phyloP scores from a whole-genome alignment of 176 grass and related monocot genomes.

The Triticum dicoccoides region DNA sequence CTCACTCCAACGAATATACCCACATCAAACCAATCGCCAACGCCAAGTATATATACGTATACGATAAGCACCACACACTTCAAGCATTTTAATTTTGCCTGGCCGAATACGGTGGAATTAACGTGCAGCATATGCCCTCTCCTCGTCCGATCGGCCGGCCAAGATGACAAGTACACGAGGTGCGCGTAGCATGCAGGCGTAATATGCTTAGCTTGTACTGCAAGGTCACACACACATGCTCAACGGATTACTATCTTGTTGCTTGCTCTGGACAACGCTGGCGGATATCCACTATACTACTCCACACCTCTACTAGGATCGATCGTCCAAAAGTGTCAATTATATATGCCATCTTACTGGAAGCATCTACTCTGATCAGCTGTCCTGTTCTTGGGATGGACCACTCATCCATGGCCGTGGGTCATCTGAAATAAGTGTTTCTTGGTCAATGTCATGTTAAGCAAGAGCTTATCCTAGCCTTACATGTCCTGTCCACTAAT shows the following conservation, averaged over 20 bases:
- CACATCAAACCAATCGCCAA: neutral
- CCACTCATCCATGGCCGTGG: neutral
- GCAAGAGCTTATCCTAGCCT: neutral
- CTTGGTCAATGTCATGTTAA: neutral
- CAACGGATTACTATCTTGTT: too few species aligned
- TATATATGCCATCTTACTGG: neutral
- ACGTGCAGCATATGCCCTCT: neutral
- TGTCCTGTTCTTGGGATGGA: conserved; percentile 9
- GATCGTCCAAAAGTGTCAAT: neutral
- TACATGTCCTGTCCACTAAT: neutral
- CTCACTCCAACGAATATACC: too few species aligned
- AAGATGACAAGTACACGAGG: neutral
- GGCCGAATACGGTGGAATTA: neutral
- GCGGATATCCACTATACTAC: neutral
- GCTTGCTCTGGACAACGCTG: too few species aligned
- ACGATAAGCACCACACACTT: neutral
- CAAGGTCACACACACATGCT: too few species aligned
- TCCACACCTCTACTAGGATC: neutral
- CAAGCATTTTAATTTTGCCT: neutral
- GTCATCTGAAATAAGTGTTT: neutral
- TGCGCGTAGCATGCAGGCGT: too few species aligned
- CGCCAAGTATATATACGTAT: neutral
- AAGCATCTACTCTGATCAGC: neutral
- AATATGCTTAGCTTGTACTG: neutral
- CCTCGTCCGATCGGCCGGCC: neutral